A percentile compares a stretch with the other conserved stretches of the same genome.
Evolutionary conservation across 2,329 filamentous ascomycete species (phyloP).

Genomic region (Ophiostoma triangulosporum): DNA sequence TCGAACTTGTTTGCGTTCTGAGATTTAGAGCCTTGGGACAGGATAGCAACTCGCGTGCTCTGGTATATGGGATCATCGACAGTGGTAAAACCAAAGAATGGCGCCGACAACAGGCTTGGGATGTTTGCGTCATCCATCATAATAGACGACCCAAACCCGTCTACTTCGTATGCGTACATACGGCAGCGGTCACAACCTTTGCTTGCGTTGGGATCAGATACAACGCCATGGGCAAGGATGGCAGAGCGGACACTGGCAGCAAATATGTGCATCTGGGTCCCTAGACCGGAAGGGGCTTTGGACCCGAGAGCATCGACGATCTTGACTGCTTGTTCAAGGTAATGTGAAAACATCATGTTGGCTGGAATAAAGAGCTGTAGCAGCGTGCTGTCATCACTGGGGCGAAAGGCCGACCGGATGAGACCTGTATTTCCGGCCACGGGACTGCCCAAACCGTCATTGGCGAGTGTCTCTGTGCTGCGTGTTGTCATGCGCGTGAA

Average conservation of each 20-base stretch:
- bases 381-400: slow-evolving; percentile 76
- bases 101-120: slow-evolving; percentile 45
- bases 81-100: slow-evolving; percentile 47
- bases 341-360: slow-evolving; percentile 70
- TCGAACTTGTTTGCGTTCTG: slow-evolving; percentile 21
- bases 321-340: slow-evolving; percentile 36
- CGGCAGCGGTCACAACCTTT: slow-evolving; percentile 28
- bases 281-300: slow-evolving; percentile 28
- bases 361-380: slow-evolving; percentile 80
- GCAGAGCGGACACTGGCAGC: slow-evolving; percentile 32
- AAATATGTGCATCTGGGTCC: slow-evolving; percentile 40
- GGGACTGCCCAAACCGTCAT: slow-evolving; percentile 68
- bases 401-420: slow-evolving; percentile 76
- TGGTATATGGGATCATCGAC: slow-evolving; percentile 50
- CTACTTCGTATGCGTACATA: slow-evolving; percentile 58
- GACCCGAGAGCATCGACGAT: slow-evolving; percentile 30
- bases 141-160: slow-evolving; percentile 49
- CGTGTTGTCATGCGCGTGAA: slow-evolving; percentile 61
- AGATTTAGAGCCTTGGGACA: slow-evolving; percentile 21
- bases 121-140: slow-evolving; percentile 59
- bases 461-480: slow-evolving; percentile 68
- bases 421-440: slow-evolving; percentile 67
- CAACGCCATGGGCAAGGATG: slow-evolving; percentile 31
- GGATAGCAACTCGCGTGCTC: slow-evolving; percentile 60
- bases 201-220: slow-evolving; percentile 19